These are phyloP conservation scores for Gliomastix tumulicola DNA, from an alignment of 2,329 filamentous ascomycete species.

Conservation along the genomic window DNA sequence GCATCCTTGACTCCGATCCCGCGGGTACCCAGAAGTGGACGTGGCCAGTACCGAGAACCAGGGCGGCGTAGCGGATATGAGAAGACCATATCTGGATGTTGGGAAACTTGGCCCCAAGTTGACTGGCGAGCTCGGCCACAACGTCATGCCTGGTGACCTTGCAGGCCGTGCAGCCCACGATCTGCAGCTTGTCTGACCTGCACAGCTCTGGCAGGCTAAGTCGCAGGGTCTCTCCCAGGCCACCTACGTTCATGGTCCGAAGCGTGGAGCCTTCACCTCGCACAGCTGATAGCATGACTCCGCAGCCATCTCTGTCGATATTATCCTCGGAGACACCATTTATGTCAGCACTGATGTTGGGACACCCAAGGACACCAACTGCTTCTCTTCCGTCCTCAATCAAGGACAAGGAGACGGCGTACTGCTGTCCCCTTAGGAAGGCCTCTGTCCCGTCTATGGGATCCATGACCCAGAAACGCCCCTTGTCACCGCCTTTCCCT, in stretches of 20 bases:
- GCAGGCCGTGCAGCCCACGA: conserved; percentile 24
- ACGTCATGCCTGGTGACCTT: conserved; percentile 22
- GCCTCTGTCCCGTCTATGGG: conserved; percentile 59
- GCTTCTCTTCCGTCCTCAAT: conserved; percentile 49
- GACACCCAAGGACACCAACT: conserved; percentile 54
- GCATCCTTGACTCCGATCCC: conserved; percentile 12
- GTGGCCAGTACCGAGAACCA: conserved; percentile 27
- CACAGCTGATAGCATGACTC: conserved; percentile 25
- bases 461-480: conserved; percentile 54
- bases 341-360: conserved; percentile 39
- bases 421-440: conserved; percentile 55
- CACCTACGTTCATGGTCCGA: conserved; percentile 10
- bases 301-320: conserved; percentile 21
- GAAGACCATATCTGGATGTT: conserved; percentile 30
- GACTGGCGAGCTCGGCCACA: conserved; percentile 15
- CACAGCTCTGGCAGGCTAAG: too few species aligned
- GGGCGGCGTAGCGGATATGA: conserved; percentile 30
- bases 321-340: conserved; percentile 25
- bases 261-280: conserved; percentile 20
- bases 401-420: conserved; percentile 53
- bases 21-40: conserved; percentile 21
- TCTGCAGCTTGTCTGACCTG: conserved; percentile 14
- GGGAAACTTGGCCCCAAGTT: conserved; percentile 21
- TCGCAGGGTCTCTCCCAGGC: conserved; percentile 10
- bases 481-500: conserved; percentile 23